These are phyloP conservation scores for Simmondsia chinensis DNA, from an alignment of 148 eudicot species.

Conservation along the genomic window DNA sequence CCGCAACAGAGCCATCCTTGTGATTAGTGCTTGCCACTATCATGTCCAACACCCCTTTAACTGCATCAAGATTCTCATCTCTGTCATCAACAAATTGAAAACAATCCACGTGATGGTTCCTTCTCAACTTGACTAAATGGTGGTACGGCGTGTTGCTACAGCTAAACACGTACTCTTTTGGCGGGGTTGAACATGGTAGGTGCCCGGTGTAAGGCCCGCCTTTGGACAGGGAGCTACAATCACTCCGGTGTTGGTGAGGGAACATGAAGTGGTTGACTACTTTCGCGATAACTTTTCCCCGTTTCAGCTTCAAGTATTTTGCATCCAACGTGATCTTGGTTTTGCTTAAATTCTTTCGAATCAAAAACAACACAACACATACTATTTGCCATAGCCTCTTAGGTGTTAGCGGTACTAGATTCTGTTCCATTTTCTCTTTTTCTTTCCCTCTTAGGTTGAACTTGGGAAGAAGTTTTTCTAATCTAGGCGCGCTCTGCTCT, in stretches of 20 bases:
- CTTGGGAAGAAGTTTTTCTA: too few relatives aligned
- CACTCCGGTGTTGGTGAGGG: constrained; percentile 22
- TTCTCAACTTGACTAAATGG: constrained; percentile 1
- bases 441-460: background rate
- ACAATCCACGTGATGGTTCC: background rate
- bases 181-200: constrained; percentile 3
- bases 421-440: constrained; percentile 41
- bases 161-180: constrained; percentile 72
- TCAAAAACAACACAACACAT: constrained; percentile 38
- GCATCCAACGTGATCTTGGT: constrained; percentile 43
- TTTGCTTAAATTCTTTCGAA: constrained; percentile 53
- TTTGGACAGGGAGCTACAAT: constrained; percentile 2
- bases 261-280: constrained; percentile 29
- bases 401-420: constrained; percentile 31
- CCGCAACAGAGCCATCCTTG: too few relatives aligned
- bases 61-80: constrained; percentile 12
- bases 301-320: constrained; percentile 43
- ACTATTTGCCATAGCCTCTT: constrained; percentile 44
- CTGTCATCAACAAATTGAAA: too few relatives aligned
- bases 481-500: too few relatives aligned
- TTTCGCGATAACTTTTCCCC: constrained; percentile 28
- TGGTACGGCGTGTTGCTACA: constrained; percentile 64
- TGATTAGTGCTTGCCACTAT: constrained; percentile 17
- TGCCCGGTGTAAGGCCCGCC: too few relatives aligned
- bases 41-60: constrained; percentile 35